Evolutionary conservation across 257 asterid genomes (phyloP), one percentile per base, ranked within the genome.

Genomic region (Solanum neorickii): DNA sequence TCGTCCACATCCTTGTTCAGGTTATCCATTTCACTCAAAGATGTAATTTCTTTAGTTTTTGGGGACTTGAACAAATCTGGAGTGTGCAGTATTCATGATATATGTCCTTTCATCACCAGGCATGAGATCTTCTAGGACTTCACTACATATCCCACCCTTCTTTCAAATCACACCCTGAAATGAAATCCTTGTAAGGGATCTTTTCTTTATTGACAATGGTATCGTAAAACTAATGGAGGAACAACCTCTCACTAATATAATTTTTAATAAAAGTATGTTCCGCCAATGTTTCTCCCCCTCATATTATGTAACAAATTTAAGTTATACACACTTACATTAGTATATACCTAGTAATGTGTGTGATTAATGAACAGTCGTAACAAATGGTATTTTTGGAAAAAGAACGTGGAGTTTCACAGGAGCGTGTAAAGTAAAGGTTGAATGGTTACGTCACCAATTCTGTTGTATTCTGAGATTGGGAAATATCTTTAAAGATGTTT

Each of bases 151-250:
- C 39, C 39, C 39, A 35, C 7, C 39, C 39, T 35, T 35, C 7
- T 35, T 35, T 35, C 39, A 5, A 35, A 35, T 35, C 39, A 35
- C 39, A 35, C 1, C 39, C 39, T 35, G 6, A 35, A 6, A 95
- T 18, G 90, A 95, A 76, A 46, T 88, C 42, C 96, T 96, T 7
- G 87, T 96, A 9, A 87, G 92, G 13, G 99, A 95, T 87, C 86
- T 96, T 20, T 86, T 86, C 4, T 59, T 76, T 47, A 94, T 96
- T 14, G 98, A 96, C 88, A 88, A 87, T 47, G 99, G 98, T 31
- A 86, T 85, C 23, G 93, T 93, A 23, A 76, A 76, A 91, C 92
- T 85, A 88, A 91, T 5, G 15, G 35, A 5, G 88, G 87, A 33
- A 84, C 49, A 47, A 29, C 11, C n/a, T 86, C 75, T 87, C 56